A percentile compares a stretch with the other conserved stretches of the same genome.
Evolutionary conservation across 1,284 basidiomycete genomes (phyloP).

Genomic region (Schizopora paradoxa): DNA sequence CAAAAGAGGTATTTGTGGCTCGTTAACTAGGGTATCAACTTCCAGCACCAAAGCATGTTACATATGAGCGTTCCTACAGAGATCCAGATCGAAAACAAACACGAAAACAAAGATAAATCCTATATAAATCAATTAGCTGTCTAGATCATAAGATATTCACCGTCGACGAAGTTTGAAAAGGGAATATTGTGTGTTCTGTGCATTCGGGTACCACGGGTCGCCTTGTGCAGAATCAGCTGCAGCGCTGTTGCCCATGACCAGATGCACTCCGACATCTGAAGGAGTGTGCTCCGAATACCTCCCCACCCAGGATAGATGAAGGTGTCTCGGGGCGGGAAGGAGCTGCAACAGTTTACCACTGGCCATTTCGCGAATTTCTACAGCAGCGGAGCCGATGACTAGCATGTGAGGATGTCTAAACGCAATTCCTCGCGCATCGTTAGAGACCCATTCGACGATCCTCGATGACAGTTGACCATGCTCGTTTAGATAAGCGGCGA

Average conservation of each 20-base stretch:
- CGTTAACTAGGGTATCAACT: too few relatives aligned
- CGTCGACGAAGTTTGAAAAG: too few relatives aligned
- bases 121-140: too few relatives aligned
- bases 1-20: too few relatives aligned
- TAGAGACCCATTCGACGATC: constrained; percentile 5
- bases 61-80: too few relatives aligned
- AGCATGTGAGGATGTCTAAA: constrained; percentile 6
- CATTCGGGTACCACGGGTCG: too few relatives aligned
- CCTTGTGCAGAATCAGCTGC: too few relatives aligned
- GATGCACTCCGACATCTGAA: not conserved
- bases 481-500: constrained; percentile 5
- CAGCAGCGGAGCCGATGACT: constrained; percentile 1
- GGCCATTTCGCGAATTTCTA: constrained; percentile 6
- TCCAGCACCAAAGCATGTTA: too few relatives aligned
- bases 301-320: constrained; percentile 1
- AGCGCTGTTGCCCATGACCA: not conserved
- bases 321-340: not conserved
- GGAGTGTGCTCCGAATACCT: not conserved
- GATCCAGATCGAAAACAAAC: too few relatives aligned
- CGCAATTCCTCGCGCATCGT: not conserved
- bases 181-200: too few relatives aligned
- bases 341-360: constrained; percentile 4
- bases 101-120: too few relatives aligned
- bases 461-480: constrained; percentile 4
- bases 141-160: too few relatives aligned